Conservation (phyloP, 768 basidiomycete species). For the Rhodotorula graminis region DNA sequence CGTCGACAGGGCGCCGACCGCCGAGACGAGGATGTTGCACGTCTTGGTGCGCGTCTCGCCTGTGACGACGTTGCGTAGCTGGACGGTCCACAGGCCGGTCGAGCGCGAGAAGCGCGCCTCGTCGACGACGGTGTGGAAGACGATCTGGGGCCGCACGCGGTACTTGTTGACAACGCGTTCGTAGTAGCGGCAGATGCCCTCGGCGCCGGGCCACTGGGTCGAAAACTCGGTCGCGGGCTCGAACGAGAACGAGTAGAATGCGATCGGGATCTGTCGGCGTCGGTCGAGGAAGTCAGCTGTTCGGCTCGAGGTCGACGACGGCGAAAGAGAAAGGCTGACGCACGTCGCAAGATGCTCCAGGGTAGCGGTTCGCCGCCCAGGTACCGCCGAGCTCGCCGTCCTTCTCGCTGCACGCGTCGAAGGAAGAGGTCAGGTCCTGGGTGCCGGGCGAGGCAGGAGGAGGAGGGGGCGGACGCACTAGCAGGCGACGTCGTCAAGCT, state of each 20-base stretch:
- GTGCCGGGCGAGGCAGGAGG: too few species aligned
- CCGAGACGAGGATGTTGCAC: constrained; percentile 40
- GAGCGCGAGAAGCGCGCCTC: constrained; percentile 27
- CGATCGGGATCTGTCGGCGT: constrained; percentile 26
- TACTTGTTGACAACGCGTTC: constrained; percentile 25
- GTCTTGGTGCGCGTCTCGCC: constrained; percentile 23
- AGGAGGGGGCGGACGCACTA: constrained; percentile 17
- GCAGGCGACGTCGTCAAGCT: constrained; percentile 35
- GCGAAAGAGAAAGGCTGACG: not conserved
- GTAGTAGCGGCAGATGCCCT: constrained; percentile 28
- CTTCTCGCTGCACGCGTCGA: constrained; percentile 5
- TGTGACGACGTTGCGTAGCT: constrained; percentile 25
- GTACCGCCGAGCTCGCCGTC: constrained; percentile 2
- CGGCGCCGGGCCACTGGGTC: constrained; percentile 23
- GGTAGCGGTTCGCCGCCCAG: constrained; percentile 7
- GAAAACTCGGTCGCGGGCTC: not conserved
- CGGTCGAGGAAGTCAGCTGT: not conserved
- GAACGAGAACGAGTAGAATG: constrained; percentile 35
- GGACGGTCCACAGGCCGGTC: constrained; percentile 35
- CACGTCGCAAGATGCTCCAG: not conserved
- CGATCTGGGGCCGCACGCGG: constrained; percentile 27
- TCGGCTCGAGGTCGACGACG: not conserved
- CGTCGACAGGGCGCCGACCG: constrained; percentile 29
- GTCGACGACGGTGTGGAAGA: constrained; percentile 30
- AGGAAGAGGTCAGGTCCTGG: not conserved